Evolutionary conservation across 108 stramenopile species (phyloP).

Genomic region (Skeletonema costatum): DNA sequence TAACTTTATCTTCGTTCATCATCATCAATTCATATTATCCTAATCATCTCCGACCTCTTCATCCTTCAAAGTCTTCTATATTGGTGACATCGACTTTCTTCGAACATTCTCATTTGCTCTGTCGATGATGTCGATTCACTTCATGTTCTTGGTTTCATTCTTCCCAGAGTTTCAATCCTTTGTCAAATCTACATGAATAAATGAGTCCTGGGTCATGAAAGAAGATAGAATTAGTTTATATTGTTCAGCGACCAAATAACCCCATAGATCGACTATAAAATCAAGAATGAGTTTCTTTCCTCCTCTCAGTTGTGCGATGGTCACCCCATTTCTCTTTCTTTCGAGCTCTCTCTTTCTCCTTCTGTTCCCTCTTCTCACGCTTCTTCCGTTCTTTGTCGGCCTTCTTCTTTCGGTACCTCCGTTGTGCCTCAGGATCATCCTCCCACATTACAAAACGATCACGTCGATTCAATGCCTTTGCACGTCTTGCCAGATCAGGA

Average conservation of each 20-base stretch:
- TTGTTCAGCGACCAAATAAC: not conserved
- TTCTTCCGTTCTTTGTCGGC: constrained; percentile 48
- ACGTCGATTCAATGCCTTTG: constrained; percentile 71
- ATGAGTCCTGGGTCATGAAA: not conserved
- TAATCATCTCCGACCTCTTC: not conserved
- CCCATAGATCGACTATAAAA: not conserved
- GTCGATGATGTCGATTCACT: not conserved
- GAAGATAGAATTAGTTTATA: not conserved
- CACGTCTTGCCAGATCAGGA: constrained; percentile 80
- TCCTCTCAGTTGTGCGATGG: constrained; percentile 36
- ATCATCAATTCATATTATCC: not conserved
- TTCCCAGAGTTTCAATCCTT: constrained; percentile 1
- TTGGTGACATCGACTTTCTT: not conserved
- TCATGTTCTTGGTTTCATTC: not conserved
- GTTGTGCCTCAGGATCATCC: constrained; percentile 61
- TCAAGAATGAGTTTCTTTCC: constrained; percentile 3
- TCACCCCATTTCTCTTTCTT: constrained; percentile 47
- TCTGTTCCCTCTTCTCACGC: constrained; percentile 32
- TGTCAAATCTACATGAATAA: not conserved
- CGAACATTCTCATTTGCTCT: not conserved
- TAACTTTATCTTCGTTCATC: not conserved
- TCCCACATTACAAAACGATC: constrained; percentile 93
- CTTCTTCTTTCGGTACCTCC: constrained; percentile 39
- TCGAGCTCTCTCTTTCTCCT: constrained; percentile 4
- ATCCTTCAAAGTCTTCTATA: not conserved